Base-by-base conservation (phyloP, 169 alveolate species). In the Amoebophrya sp. region DNA sequence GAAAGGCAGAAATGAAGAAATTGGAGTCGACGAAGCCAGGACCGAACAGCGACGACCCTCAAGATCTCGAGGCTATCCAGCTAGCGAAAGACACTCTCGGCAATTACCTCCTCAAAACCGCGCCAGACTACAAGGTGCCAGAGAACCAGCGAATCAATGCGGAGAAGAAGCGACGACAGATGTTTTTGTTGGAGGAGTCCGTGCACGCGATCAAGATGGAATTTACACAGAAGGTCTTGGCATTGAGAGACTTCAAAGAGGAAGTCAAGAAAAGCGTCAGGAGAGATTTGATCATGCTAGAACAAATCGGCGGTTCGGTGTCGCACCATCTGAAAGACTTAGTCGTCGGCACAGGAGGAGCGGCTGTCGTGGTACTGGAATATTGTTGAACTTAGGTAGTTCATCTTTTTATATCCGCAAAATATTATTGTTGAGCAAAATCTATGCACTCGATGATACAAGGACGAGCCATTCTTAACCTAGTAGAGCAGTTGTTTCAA, bases 121-220 rank as follows among this genome's bases (percentile, higher is more conserved):
- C 96, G 55, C 92, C 94, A 40, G 96, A 95, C 91, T 96, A 96
- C 91, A 96, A 95, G 93, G 93, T 92, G 39, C 93, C 93, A 0
- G 93, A 92, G 90, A 92, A 92, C 90, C 93, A 92, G 77, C 90
- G 98, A 94, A 96, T 96, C 93, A 97, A 97, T 92, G 97, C 96
- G 36, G 94, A 95, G 47, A 96, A 96, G 94, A 96, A 97, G 93
- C 94, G 98, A 91, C 94, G 96, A 91, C 96, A 96, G 93, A 97
- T 97, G 97, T 96, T 96, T 89, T 94, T 96, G 90, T 95, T 96
- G 53, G 97, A 96, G 94, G 97, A 97, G 93, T 93, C 96, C 34
- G 94, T 96, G 76, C 96, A 96, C 92, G 96, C 96, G 90, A 95
- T 96, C 89, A 96, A 96, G 95, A 95, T 94, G 40, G 96, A 96